phyloP scores from a whole-genome alignment of 2,329 filamentous ascomycete species.

The Neofusicoccum cordaticola region DNA sequence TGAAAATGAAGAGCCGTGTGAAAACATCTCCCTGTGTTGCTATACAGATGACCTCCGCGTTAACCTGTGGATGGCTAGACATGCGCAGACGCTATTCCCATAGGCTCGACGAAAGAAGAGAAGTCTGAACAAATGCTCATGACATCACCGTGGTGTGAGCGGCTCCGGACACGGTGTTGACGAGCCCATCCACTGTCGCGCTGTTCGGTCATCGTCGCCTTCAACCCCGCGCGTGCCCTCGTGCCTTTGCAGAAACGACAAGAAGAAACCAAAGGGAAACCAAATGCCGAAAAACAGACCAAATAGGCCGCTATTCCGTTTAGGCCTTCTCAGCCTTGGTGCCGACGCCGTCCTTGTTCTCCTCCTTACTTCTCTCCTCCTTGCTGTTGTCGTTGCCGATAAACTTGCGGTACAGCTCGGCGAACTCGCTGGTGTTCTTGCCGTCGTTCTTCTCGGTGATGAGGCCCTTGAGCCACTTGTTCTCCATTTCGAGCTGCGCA shows the following conservation, averaged over 20 bases:
- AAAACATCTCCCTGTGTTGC: background rate
- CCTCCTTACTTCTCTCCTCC: constrained; percentile 34
- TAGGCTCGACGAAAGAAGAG: background rate
- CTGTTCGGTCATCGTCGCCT: background rate
- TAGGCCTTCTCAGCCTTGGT: constrained; percentile 27
- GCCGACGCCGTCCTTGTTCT: constrained; percentile 38
- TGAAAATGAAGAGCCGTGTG: background rate
- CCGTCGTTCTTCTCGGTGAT: constrained; percentile 50
- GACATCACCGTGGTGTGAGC: background rate
- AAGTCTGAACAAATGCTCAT: background rate
- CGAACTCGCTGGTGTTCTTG: constrained; percentile 33
- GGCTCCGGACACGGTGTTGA: background rate
- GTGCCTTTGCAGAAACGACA: background rate
- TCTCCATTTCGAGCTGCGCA: constrained; percentile 52
- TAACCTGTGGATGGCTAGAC: constrained; percentile 5
- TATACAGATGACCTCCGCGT: constrained; percentile 10
- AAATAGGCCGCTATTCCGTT: constrained; percentile 20
- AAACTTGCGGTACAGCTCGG: constrained; percentile 31
- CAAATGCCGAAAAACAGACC: background rate
- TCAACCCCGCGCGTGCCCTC: background rate
- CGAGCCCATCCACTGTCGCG: background rate
- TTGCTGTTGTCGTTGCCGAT: constrained; percentile 28
- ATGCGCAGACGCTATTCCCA: background rate
- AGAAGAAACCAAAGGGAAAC: background rate
- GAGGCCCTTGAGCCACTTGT: constrained; percentile 51